Base-by-base conservation (phyloP, 2,329 filamentous ascomycete genomes). In the Hypoxylon sp. region DNA sequence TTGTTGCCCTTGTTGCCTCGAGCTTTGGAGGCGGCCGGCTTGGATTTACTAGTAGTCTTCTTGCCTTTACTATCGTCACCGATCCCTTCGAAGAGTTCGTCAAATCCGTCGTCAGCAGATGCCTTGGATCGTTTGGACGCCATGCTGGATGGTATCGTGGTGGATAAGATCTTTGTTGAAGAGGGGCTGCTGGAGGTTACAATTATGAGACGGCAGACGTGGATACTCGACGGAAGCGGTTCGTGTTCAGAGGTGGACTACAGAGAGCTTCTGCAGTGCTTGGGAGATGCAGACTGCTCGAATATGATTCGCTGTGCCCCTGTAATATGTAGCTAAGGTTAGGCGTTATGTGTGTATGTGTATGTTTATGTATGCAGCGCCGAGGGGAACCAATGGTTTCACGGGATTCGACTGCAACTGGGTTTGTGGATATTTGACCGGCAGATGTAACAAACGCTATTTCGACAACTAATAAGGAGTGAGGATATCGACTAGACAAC, bases 31-130 rank as follows among this genome's bases (percentile, higher is more conserved):
- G 83, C 79, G 61, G 85, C 81, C 60, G 86, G 85, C 71, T 84
- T 81, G 69, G 84, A 78, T 76, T 86, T 86, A 74, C 51, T 48
- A 30, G 79, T 80, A 17, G 82, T 72, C 77, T 89, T 89, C 77
- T 86, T 85, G 68, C 82, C 71, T 62, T 83, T 81, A 69, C 80
- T 77, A 63, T 88, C 85, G 73, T 86, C 82, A 71, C 84, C 85
- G 75, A 92, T 86, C 68, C 86, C 88, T 69, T 89, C 86, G 77
- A 92, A 89, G 74, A 92, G 86, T 72, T 91, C 88, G 75, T 88
- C 87, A 74, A 92, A 80, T 76, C 90, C 89, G 77, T 90, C 88
- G 77, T 89, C 87, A 69, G 86, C 84, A 37, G 85, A 80, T 78
- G 85, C 81, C 79, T 89, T 90, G 66, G 85, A 80, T 78, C 87